phyloP scores from a whole-genome alignment of 306 rosid genomes.

The Geum urbanum region DNA sequence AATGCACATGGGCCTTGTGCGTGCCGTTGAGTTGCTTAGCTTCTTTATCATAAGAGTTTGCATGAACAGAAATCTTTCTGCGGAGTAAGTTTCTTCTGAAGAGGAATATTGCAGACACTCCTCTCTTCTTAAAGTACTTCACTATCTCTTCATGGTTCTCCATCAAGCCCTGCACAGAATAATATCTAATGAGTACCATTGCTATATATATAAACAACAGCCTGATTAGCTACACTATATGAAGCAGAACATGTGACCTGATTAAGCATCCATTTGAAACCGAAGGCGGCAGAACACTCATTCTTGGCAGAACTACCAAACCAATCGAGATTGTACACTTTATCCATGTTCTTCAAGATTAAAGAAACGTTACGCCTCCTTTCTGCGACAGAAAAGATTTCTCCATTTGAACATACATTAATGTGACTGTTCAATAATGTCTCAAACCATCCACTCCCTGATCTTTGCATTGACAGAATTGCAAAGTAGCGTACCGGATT shows the following conservation, averaged over 20 bases:
- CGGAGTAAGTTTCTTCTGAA: constrained; percentile 63
- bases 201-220: too few species aligned
- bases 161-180: constrained; percentile 39
- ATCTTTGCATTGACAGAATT: constrained; percentile 38
- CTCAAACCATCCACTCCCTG: constrained; percentile 42
- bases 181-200: not conserved
- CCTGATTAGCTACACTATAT: too few species aligned
- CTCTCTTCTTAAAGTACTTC: constrained; percentile 44
- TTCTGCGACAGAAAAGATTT: constrained; percentile 21
- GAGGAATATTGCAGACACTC: constrained; percentile 50
- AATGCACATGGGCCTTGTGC: constrained; percentile 67
- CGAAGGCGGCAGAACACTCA: constrained; percentile 30
- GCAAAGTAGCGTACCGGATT: constrained; percentile 34
- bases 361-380: constrained; percentile 29
- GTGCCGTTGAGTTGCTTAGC: constrained; percentile 60
- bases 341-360: constrained; percentile 31
- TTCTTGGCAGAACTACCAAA: constrained; percentile 34
- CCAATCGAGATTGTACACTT: constrained; percentile 35
- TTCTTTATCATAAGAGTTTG: constrained; percentile 52
- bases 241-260: constrained; percentile 12
- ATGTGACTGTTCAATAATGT: constrained; percentile 30
- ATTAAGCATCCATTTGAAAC: constrained; percentile 41
- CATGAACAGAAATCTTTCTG: constrained; percentile 60
- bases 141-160: constrained; percentile 47
- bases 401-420: constrained; percentile 34